These are phyloP conservation scores for Benincasa hispida DNA, from an alignment of 306 rosid genomes.

Conservation along the genomic window DNA sequence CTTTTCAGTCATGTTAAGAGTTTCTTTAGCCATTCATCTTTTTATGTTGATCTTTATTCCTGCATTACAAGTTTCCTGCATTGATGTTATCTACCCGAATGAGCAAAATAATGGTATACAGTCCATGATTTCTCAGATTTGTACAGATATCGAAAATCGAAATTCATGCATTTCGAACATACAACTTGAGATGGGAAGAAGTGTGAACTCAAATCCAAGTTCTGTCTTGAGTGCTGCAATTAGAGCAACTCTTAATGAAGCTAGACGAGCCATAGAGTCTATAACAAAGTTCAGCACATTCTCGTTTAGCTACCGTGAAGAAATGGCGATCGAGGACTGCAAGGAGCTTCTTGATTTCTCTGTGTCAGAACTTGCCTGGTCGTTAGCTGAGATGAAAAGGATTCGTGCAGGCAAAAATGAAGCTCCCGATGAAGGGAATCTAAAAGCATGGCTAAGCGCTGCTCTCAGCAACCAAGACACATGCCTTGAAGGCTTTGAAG, in stretches of 20 bases:
- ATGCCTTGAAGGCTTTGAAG: constrained; percentile 92
- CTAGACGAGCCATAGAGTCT: constrained; percentile 42
- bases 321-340: constrained; percentile 77
- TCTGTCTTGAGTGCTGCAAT: constrained; percentile 61
- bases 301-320: constrained; percentile 58
- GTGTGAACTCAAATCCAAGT: constrained; percentile 27
- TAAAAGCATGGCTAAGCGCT: constrained; percentile 91
- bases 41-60: constrained; percentile 29
- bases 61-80: constrained; percentile 16
- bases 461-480: constrained; percentile 95
- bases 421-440: constrained; percentile 42
- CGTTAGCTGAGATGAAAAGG: constrained; percentile 59
- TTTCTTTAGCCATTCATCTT: constrained; percentile 34
- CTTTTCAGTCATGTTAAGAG: constrained; percentile 20
- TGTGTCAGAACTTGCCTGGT: constrained; percentile 76
- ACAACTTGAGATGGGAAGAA: constrained; percentile 37
- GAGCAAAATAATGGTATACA: constrained; percentile 31
- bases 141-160: constrained; percentile 42
- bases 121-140: constrained; percentile 46
- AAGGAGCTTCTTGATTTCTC: constrained; percentile 87
- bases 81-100: constrained; percentile 23
- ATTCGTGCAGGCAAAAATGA: constrained; percentile 34
- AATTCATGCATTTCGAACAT: constrained; percentile 40
- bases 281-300: constrained; percentile 55
- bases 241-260: constrained; percentile 45